Conservation (phyloP, 1,139 yeast species). For the Neolecta irregularis region DNA sequence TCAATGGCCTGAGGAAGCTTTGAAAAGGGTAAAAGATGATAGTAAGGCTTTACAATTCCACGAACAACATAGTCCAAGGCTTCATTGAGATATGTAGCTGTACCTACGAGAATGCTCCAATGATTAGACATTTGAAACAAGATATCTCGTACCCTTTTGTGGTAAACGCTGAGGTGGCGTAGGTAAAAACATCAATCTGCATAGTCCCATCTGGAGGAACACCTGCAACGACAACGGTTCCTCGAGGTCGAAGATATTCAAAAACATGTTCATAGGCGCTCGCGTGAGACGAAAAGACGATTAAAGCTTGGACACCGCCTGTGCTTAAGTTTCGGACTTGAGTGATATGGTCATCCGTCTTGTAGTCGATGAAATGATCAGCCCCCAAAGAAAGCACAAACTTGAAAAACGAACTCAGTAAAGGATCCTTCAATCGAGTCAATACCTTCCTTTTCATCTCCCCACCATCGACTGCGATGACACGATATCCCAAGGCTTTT, state of each 20-base stretch:
- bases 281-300: conserved; percentile 67
- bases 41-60: conserved; percentile 54
- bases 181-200: conserved; percentile 45
- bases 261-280: conserved; percentile 54
- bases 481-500: conserved; percentile 66
- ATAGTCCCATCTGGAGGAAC: conserved; percentile 58
- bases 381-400: too few relatives aligned
- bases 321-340: conserved; percentile 36
- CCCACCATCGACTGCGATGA: conserved; percentile 43
- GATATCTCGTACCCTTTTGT: too few relatives aligned
- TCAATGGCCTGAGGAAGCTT: conserved; percentile 46
- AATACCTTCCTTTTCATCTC: conserved; percentile 6
- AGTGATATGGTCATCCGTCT: conserved; percentile 19
- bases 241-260: conserved; percentile 54
- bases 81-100: too few relatives aligned
- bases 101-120: too few relatives aligned
- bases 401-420: too few relatives aligned
- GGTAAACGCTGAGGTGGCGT: too few relatives aligned
- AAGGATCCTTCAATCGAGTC: too few relatives aligned
- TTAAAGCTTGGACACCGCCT: conserved; percentile 50
- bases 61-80: conserved; percentile 58
- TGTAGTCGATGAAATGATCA: conserved; percentile 54
- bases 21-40: conserved; percentile 48
- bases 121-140: too few relatives aligned
- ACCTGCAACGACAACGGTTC: conserved; percentile 69